phyloP scores from a whole-genome alignment of 179 eudicot genomes.

The Beta corolliflora region DNA sequence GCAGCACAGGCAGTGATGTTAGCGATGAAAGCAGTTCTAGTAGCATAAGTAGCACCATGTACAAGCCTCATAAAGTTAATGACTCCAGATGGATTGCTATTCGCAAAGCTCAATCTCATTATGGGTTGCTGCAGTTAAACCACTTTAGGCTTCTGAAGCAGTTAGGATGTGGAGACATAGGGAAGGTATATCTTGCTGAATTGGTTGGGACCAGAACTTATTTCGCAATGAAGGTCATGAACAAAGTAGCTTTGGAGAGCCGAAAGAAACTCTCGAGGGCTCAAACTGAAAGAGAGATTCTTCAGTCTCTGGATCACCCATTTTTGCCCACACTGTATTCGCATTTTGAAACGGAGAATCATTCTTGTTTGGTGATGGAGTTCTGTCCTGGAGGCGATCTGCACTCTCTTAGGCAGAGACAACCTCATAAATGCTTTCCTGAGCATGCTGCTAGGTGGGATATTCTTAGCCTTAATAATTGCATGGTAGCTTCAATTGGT shows the following conservation, averaged over 20 bases:
- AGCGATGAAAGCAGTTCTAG: slow-evolving; percentile 89
- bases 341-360: slow-evolving; percentile 56
- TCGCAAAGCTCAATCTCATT: slow-evolving; percentile 53
- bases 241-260: slow-evolving; percentile 50
- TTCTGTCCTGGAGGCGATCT: slow-evolving; percentile 69
- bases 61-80: slow-evolving; percentile 84
- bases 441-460: slow-evolving; percentile 61
- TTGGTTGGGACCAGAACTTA: slow-evolving; percentile 49
- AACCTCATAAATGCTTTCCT: slow-evolving; percentile 51
- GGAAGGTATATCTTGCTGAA: slow-evolving; percentile 56
- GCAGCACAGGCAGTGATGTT: slow-evolving; percentile 72
- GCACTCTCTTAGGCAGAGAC: slow-evolving; percentile 57
- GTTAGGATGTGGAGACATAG: slow-evolving; percentile 61
- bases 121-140: slow-evolving; percentile 47
- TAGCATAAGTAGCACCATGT: slow-evolving; percentile 52
- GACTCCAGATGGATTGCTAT: slow-evolving; percentile 86
- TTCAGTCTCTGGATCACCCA: slow-evolving; percentile 63
- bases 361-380: slow-evolving; percentile 62
- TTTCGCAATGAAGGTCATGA: slow-evolving; percentile 66
- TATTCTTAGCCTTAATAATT: not conserved
- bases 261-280: slow-evolving; percentile 61
- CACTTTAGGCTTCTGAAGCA: slow-evolving; percentile 50
- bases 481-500: not conserved
- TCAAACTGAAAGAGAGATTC: slow-evolving; percentile 62
- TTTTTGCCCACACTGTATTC: slow-evolving; percentile 61